Percentiles rank a stretch among this genome's conserved stretches.
Conservation (phyloP, 768 basidiomycete species). For the Russula griseocarnosa region DNA sequence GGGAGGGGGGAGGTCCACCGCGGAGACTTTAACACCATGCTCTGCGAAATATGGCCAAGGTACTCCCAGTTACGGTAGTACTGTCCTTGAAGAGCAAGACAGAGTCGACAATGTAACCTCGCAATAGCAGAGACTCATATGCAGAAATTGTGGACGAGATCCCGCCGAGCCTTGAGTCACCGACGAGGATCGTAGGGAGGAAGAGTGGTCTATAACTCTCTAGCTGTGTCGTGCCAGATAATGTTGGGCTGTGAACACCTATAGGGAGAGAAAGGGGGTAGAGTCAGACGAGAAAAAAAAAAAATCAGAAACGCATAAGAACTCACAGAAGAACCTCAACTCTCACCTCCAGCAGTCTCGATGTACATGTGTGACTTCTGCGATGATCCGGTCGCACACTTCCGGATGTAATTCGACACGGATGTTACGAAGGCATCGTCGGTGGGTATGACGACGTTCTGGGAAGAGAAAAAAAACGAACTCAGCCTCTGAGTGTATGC, state of each 20-base stretch:
- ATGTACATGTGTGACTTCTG: slow-evolving; percentile 63
- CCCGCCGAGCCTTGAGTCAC: slow-evolving; percentile 86
- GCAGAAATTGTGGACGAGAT: slow-evolving; percentile 91
- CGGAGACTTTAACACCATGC: slow-evolving; percentile 52
- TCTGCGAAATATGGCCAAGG: slow-evolving; percentile 75
- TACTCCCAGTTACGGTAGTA: slow-evolving; percentile 90
- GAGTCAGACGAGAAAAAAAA: slow-evolving; percentile 11
- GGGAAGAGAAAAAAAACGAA: not conserved
- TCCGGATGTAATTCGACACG: slow-evolving; percentile 57
- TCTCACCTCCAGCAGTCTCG: slow-evolving; percentile 93
- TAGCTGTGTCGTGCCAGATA: slow-evolving; percentile 77
- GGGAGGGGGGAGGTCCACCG: slow-evolving; percentile 58
- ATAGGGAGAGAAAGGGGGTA: slow-evolving; percentile 5
- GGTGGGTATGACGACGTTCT: slow-evolving; percentile 42
- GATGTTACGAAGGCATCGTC: slow-evolving; percentile 64
- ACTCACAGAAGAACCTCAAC: slow-evolving; percentile 17
- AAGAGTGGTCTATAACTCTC: slow-evolving; percentile 87
- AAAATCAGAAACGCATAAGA: slow-evolving; percentile 11
- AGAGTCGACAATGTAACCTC: slow-evolving; percentile 85
- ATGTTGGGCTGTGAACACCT: slow-evolving; percentile 91
- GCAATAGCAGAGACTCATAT: slow-evolving; percentile 85
- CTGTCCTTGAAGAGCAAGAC: slow-evolving; percentile 79
- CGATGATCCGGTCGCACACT: slow-evolving; percentile 41
- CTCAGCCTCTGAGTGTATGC: not conserved
- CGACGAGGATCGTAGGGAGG: slow-evolving; percentile 83